Evolutionary conservation across 768 basidiomycete species (phyloP).

Genomic region (Termitomyces sp.): DNA sequence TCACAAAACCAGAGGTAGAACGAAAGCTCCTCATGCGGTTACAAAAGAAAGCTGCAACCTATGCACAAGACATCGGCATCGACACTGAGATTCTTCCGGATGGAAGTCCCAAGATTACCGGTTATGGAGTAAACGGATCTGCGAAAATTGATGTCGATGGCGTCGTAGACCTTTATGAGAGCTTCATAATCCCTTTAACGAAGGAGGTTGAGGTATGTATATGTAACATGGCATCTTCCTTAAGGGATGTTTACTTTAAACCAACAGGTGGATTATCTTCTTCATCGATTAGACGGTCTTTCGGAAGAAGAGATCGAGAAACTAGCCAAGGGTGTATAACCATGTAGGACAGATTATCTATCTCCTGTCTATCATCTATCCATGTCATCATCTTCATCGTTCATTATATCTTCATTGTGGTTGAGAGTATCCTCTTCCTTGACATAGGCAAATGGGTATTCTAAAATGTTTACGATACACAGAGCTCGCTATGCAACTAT

Average conservation of each 20-base stretch:
- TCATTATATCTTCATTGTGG: background rate
- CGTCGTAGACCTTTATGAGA: conserved; percentile 90
- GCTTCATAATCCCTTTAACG: conserved; percentile 94
- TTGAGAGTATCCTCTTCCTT: background rate
- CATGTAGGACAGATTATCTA: background rate
- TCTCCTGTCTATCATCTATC: too few species aligned
- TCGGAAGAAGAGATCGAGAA: conserved; percentile 74
- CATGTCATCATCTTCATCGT: background rate
- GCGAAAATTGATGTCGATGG: conserved; percentile 88
- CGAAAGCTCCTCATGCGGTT: conserved; percentile 75
- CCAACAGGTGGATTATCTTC: conserved; percentile 87
- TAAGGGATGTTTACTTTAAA: background rate
- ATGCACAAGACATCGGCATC: conserved; percentile 78
- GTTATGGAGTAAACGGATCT: conserved; percentile 25
- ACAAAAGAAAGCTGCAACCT: conserved; percentile 74
- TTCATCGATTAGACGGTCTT: conserved; percentile 82
- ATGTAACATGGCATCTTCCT: background rate
- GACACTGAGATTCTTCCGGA: conserved; percentile 38
- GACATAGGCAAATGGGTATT: background rate
- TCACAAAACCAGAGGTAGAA: conserved; percentile 98
- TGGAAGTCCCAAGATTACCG: conserved; percentile 19
- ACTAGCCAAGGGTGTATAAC: conserved; percentile 27
- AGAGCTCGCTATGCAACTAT: background rate
- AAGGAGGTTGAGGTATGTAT: conserved; percentile 91
- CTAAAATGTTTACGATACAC: conserved; percentile 5